Percentiles rank a stretch among this genome's conserved stretches.
phyloP scores from a whole-genome alignment of 148 eudicot species.

The Spergularia bocconei region DNA sequence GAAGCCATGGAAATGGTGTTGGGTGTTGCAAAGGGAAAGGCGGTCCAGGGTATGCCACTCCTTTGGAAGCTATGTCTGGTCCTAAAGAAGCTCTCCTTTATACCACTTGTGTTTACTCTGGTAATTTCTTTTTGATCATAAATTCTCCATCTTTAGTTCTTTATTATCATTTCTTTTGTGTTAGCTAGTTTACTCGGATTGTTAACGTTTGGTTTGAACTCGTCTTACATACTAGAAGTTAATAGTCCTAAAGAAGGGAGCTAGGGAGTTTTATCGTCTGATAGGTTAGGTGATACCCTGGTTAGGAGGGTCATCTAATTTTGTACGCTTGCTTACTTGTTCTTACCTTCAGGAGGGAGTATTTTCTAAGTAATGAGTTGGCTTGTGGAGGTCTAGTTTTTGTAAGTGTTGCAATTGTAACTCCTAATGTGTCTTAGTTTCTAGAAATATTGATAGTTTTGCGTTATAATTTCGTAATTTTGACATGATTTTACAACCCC shows the following conservation, averaged over 20 bases:
- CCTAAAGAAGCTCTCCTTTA: conserved; percentile 74
- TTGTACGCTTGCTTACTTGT: too few species aligned
- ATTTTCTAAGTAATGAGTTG: too few species aligned
- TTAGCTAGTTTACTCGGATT: not conserved
- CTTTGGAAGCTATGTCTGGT: conserved; percentile 86
- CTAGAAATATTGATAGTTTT: too few species aligned
- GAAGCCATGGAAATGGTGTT: conserved; percentile 22
- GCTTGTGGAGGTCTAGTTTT: not conserved
- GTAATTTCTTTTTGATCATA: conserved; percentile 20
- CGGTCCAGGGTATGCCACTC: conserved; percentile 84
- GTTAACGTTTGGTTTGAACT: not conserved
- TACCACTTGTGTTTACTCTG: conserved; percentile 82
- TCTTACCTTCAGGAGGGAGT: too few species aligned
- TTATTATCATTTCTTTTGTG: not conserved
- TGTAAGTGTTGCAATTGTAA: not conserved
- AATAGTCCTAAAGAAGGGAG: too few species aligned
- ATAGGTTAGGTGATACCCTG: too few species aligned
- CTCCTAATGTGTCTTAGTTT: too few species aligned
- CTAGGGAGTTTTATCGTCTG: too few species aligned
- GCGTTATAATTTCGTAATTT: too few species aligned
- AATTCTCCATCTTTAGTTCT: not conserved
- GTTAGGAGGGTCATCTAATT: too few species aligned
- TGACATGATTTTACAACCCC: too few species aligned
- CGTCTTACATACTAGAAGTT: too few species aligned
- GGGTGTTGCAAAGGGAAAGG: conserved; percentile 38